phyloP scores from a whole-genome alignment of 2,329 filamentous ascomycete genomes.

The Cytospora piceae region DNA sequence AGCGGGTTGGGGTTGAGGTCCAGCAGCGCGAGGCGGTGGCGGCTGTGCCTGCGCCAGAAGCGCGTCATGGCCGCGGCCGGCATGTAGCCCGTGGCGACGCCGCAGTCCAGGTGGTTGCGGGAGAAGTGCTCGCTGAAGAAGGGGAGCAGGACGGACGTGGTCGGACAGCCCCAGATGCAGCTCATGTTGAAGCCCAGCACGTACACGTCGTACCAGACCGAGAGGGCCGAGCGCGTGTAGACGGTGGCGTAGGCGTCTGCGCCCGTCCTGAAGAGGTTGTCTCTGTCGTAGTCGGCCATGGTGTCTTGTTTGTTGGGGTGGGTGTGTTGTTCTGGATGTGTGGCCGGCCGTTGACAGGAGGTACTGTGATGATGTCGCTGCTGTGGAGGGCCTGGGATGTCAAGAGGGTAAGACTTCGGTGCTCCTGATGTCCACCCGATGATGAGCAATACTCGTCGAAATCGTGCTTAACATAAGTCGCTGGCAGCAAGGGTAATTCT shows the following conservation, averaged over 20 bases:
- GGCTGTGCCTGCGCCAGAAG: conserved; percentile 28
- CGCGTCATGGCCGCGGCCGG: conserved; percentile 37
- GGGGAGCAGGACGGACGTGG: conserved; percentile 37
- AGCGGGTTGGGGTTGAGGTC: conserved; percentile 44
- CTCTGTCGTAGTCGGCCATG: conserved; percentile 22
- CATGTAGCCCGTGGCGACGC: conserved; percentile 47
- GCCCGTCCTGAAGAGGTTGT: conserved; percentile 22
- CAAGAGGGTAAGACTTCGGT: neutral
- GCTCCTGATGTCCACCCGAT: neutral
- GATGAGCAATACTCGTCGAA: neutral
- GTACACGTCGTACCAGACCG: conserved; percentile 38
- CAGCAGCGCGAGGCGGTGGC: conserved; percentile 41
- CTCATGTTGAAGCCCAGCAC: conserved; percentile 43
- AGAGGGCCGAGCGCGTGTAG: conserved; percentile 29
- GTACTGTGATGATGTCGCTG: neutral
- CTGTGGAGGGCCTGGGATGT: neutral
- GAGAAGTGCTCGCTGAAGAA: conserved; percentile 43
- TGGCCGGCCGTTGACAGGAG: no score
- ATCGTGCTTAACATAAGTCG: neutral
- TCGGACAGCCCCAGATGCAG: conserved; percentile 44
- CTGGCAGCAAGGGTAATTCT: neutral
- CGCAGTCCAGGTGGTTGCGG: conserved; percentile 44
- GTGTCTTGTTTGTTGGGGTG: neutral
- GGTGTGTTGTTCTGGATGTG: neutral
- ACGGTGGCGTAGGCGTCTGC: conserved; percentile 25